Evolutionary conservation across 1,284 basidiomycete species (phyloP), one percentile per base, ranked within the genome.

Genomic region (Hemileia vastatrix): DNA sequence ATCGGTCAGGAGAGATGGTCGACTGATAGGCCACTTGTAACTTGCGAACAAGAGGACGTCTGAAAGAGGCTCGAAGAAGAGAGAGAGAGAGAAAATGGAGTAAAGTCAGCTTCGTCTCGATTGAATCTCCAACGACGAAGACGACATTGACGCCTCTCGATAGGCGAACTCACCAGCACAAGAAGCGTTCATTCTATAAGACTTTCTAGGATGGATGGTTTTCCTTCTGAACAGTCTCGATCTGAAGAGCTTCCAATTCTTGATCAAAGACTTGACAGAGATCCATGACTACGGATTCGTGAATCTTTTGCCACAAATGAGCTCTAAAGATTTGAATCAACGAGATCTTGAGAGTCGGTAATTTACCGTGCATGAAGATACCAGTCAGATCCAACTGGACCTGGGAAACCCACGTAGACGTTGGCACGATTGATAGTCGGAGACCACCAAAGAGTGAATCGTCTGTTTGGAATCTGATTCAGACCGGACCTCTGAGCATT

Each of bases 201-300:
- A 73, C 67, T 76, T 76, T 54, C 74, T 65, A 51, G 74, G 74
- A 54, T 76, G 74, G 60, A 76, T 76, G 43, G 74, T 76, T 66
- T n/a, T 76, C 74, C 67, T 76, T 75, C 55, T 76, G 74, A 53
- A 76, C 74, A 40, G 74, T 76, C 67, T 76, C 74, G 65, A 76
- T 76, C 54, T 72, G 72, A 13, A 76, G 67, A 18, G 74, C 74
- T 62, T 76, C 74, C 19, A 76, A 67, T 64, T 76, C 74, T 58
- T 76, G 74, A 58, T 76, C 74, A 53, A 76, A 76, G 31, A 76
- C 74, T 60, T 76, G 74, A 60, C 71, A 73, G 64, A 76, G 63
- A 60, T 76, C 74, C 72, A 76, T 74, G 21, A 73, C 71, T 23
- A 74, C 69, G 23, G 68, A 70, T 64, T 76, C 74, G 66, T 76